A percentile compares a stretch with the other conserved stretches of the same genome.
Conservation (phyloP, 148 eudicot genomes). For the Talinum fruticosum region DNA sequence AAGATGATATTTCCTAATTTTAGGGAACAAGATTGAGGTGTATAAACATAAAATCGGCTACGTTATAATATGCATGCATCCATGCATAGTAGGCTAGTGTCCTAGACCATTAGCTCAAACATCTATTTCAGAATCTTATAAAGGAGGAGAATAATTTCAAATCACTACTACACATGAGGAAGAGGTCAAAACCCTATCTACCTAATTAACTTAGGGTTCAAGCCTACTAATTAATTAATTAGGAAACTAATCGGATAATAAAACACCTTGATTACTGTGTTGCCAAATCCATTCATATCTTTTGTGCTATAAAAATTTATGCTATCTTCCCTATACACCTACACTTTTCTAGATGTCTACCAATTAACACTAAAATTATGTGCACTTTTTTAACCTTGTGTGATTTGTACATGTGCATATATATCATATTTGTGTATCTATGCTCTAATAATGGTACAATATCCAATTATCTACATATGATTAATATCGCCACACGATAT, state of each 20-base stretch:
- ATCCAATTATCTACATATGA: too few relatives aligned
- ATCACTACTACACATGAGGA: background rate
- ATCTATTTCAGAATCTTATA: background rate
- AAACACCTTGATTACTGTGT: background rate
- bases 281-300: background rate
- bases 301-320: background rate
- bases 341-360: background rate
- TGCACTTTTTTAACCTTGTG: background rate
- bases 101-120: background rate
- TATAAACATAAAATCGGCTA: background rate
- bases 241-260: background rate
- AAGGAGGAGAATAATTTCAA: background rate
- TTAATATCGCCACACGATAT: too few relatives aligned
- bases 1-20: background rate
- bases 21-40: background rate
- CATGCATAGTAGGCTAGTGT: background rate
- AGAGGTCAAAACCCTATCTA: background rate
- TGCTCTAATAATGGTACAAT: background rate
- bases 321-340: too few relatives aligned
- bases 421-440: background rate
- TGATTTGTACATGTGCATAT: background rate
- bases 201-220: background rate
- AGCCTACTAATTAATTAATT: background rate
- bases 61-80: too few relatives aligned
- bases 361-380: background rate